phyloP scores from a whole-genome alignment of 2,329 filamentous ascomycete genomes.

The Alternaria alternata region DNA sequence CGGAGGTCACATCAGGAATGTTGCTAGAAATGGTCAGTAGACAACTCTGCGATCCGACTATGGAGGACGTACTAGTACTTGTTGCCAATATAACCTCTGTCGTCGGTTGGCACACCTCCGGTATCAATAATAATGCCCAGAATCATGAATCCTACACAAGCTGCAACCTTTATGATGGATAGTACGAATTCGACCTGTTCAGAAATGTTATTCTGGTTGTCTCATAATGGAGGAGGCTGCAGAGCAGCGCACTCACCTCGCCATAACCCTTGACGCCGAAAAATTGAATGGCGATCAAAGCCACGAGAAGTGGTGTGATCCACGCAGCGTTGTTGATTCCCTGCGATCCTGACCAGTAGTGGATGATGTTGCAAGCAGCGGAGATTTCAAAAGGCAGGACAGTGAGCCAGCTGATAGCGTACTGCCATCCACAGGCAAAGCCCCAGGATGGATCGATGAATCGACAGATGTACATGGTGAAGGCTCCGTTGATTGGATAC shows the following conservation, averaged over 20 bases:
- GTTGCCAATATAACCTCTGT: constrained; percentile 66
- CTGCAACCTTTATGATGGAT: constrained; percentile 65
- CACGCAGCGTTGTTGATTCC: constrained; percentile 28
- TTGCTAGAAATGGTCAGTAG: neutral
- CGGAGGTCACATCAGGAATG: constrained; percentile 1
- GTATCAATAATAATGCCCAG: constrained; percentile 67
- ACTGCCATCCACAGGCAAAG: constrained; percentile 48
- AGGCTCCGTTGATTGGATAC: constrained; percentile 54
- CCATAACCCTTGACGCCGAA: constrained; percentile 48
- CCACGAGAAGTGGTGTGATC: constrained; percentile 42
- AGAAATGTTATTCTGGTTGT: neutral
- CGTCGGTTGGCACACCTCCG: constrained; percentile 65
- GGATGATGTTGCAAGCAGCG: constrained; percentile 44
- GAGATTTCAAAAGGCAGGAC: constrained; percentile 47
- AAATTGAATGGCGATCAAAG: constrained; percentile 39
- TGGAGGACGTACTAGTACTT: constrained; percentile 61
- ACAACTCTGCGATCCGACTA: neutral
- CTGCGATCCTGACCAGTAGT: constrained; percentile 33
- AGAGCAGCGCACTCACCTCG: constrained; percentile 41
- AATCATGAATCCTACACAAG: constrained; percentile 70
- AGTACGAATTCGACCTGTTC: constrained; percentile 61
- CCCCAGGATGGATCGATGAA: constrained; percentile 55
- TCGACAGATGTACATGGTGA: constrained; percentile 51
- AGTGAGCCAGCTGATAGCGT: constrained; percentile 43
- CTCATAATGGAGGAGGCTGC: neutral